Conservation (phyloP, 495 filamentous ascomycete species). For the Barbatosphaeria neglecta region DNA sequence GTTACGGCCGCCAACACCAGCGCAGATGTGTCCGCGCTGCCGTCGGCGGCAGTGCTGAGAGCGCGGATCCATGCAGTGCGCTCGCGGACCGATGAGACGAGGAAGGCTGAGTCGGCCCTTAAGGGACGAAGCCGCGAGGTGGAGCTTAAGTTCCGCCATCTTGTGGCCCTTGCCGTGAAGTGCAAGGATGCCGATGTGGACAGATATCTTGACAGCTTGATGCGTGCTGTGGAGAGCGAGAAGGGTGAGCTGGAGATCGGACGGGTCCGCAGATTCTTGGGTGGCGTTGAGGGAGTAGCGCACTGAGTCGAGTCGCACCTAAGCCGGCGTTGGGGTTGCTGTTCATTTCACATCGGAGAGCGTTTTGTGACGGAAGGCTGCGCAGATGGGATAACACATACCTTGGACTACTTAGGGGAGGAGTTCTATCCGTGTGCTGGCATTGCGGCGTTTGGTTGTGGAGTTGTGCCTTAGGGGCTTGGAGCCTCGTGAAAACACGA, state of each 20-base stretch:
- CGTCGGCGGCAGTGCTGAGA: constrained; percentile 24
- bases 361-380: neutral
- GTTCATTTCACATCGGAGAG: neutral
- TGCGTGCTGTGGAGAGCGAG: constrained; percentile 65
- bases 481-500: too few species aligned
- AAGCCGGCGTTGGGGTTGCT: neutral
- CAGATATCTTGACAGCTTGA: constrained; percentile 45
- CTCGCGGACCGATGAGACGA: constrained; percentile 45
- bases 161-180: constrained; percentile 58
- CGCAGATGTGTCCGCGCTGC: constrained; percentile 14
- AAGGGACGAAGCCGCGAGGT: constrained; percentile 51
- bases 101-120: constrained; percentile 43
- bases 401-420: too few species aligned
- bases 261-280: constrained; percentile 60
- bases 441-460: too few species aligned
- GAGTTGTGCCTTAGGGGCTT: too few species aligned
- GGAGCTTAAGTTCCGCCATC: constrained; percentile 56
- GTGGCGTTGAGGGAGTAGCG: constrained; percentile 48
- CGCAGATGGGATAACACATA: neutral
- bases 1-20: constrained; percentile 9
- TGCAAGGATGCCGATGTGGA: constrained; percentile 55
- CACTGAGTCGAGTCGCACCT: constrained; percentile 13
- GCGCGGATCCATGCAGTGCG: constrained; percentile 36
- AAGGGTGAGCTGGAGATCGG: constrained; percentile 54
- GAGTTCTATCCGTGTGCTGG: too few species aligned